Conservation (phyloP, 176 grass and related monocot species). For the Metroxylon sagu region DNA sequence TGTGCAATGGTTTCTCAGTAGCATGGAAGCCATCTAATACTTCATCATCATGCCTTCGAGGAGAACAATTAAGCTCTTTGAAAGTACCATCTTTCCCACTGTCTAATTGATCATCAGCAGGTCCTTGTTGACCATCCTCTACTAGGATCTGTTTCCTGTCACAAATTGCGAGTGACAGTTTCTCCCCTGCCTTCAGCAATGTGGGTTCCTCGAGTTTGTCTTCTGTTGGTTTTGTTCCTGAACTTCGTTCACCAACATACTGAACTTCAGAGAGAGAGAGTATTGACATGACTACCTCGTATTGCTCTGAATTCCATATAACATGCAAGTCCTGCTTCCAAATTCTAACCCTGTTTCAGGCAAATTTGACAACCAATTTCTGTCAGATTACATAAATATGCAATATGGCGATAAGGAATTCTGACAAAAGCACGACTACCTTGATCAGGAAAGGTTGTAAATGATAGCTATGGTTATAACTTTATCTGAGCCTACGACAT, state of each 20-base stretch:
- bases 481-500: too few species aligned
- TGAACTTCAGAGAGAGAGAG: conserved; percentile 19
- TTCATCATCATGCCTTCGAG: conserved; percentile 15
- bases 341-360: too few species aligned
- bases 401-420: too few species aligned
- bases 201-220: conserved; percentile 63
- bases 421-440: too few species aligned
- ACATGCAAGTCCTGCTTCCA: too few species aligned
- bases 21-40: conserved; percentile 24
- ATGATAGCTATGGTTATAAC: too few species aligned
- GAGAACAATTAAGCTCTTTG: conserved; percentile 24
- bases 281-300: conserved; percentile 16
- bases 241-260: conserved; percentile 14
- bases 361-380: too few species aligned
- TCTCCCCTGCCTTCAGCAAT: conserved; percentile 45
- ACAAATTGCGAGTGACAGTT: conserved; percentile 31
- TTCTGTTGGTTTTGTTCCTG: conserved; percentile 20
- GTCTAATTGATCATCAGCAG: conserved; percentile 22
- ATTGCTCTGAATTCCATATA: conserved; percentile 33
- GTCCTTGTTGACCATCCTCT: conserved; percentile 28
- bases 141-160: conserved; percentile 28
- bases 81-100: conserved; percentile 14
- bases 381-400: too few species aligned
- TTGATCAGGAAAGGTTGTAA: too few species aligned
- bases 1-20: conserved; percentile 21